These are phyloP conservation scores for Yueomyces sp. DNA, from an alignment of 1,139 yeast species.

Conservation along the genomic window DNA sequence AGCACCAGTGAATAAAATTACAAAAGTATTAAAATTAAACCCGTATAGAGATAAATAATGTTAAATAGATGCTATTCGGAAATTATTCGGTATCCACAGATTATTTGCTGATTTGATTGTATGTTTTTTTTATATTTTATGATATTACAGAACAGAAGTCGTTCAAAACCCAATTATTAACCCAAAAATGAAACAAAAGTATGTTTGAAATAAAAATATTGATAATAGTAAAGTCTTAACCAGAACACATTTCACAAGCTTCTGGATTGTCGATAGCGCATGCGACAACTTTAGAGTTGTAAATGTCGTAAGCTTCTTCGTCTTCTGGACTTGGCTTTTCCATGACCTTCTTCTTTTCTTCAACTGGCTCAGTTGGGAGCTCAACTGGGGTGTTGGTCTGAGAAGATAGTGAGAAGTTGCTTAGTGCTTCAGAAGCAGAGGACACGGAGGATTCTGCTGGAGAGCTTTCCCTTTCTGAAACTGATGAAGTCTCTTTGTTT, in stretches of 20 bases:
- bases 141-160: too few species aligned
- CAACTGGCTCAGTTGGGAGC: slow-evolving; percentile 25
- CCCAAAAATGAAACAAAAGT: neutral
- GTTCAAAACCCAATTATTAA: neutral
- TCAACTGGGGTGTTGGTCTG: slow-evolving; percentile 27
- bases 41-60: too few species aligned
- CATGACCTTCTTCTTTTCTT: slow-evolving; percentile 13
- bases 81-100: too few species aligned
- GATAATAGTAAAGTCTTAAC: slow-evolving; percentile 31
- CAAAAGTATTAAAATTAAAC: too few species aligned
- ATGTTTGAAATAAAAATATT: slow-evolving; percentile 1
- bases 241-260: slow-evolving; percentile 98
- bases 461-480: slow-evolving; percentile 11
- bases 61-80: too few species aligned
- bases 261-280: slow-evolving; percentile 96
- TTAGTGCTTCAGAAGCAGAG: slow-evolving; percentile 14
- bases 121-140: too few species aligned
- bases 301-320: slow-evolving; percentile 48
- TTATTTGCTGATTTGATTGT: too few species aligned
- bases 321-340: slow-evolving; percentile 6
- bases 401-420: slow-evolving; percentile 20
- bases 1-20: too few species aligned
- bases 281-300: slow-evolving; percentile 85
- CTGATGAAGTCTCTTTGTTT: slow-evolving; percentile 16
- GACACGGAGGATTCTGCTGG: slow-evolving; percentile 18